Evolutionary conservation across 2,329 filamentous ascomycete species (phyloP), one percentile per base, ranked within the genome.

Genomic region (Fonsecaea pedrosoi): DNA sequence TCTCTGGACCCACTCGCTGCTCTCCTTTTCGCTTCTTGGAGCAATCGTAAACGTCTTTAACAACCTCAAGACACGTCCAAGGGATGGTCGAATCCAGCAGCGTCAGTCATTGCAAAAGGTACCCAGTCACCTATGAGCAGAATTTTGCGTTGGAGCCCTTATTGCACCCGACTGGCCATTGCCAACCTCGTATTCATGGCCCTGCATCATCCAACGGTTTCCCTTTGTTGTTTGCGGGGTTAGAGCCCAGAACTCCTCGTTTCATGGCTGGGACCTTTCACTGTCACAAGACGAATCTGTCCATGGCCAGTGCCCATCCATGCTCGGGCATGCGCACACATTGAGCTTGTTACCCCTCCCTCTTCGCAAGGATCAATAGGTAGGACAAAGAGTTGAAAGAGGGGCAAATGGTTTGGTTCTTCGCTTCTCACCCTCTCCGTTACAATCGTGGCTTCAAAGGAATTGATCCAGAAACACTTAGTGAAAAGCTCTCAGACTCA

Each of bases 171-270:
- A 50, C 45, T 50, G 45, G 34, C 13, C 45, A 30, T 35, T 13
- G 34, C 45, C 35, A 50, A 54, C 48, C 59, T 61, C 59, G 59
- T 61, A 34, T 61, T 54, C 34, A 25, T 21, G 25, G 18, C 48
- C 58, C 45, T 61, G 18, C 42, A 40, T 40, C 21, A 35, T 35
- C 32, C 45, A 32, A 25, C 45, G 10, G 45, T 32, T 37, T 35
- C 45, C 57, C 59, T 42, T 10, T 18, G 15, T 30, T 13, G 54
- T 42, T 54, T 61, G 59, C 59, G 59, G 59, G 59, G 59, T 61
- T 21, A 13, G 35, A 40, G 48, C 59, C 30, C 54, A 8, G 32
- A 53, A 30, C 45, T 53, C 35, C 59, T 61, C 45, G 34, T 42
- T 30, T 48, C 10, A 50, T 21, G 10, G 21, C 45, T 50, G 45